Evolutionary conservation across 306 rosid species (phyloP).

Genomic region (Rosa multiflora): DNA sequence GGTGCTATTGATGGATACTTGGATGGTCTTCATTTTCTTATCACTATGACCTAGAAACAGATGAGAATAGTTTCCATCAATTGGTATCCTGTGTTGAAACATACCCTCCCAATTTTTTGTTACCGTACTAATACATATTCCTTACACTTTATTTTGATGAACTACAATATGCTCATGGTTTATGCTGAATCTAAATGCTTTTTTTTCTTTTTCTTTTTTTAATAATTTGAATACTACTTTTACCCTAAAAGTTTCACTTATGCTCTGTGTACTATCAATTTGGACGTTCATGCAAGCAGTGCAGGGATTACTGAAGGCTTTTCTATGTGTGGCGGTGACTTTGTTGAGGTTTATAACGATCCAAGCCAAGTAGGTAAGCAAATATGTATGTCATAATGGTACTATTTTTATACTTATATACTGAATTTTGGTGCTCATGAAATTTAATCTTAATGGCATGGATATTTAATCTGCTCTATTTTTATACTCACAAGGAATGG

Average conservation of each 20-base stretch:
- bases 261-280: not conserved
- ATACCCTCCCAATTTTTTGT: not conserved
- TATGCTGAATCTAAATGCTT: not conserved
- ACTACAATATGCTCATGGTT: not conserved
- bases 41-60: not conserved
- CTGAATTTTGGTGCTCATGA: no score
- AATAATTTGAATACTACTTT: not conserved
- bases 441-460: no score
- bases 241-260: not conserved
- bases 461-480: no score
- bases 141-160: not conserved
- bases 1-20: not conserved
- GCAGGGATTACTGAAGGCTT: slow-evolving; percentile 27
- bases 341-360: no score
- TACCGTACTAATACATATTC: not conserved
- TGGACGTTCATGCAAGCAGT: slow-evolving; percentile 45
- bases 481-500: no score
- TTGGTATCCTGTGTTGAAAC: not conserved
- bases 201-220: not conserved
- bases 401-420: no score
- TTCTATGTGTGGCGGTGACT: no score
- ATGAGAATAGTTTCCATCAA: not conserved
- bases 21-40: not conserved
- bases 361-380: no score
- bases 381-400: no score